These are phyloP conservation scores for Malassezia sp. DNA, from an alignment of 1,284 basidiomycete species.

Conservation along the genomic window DNA sequence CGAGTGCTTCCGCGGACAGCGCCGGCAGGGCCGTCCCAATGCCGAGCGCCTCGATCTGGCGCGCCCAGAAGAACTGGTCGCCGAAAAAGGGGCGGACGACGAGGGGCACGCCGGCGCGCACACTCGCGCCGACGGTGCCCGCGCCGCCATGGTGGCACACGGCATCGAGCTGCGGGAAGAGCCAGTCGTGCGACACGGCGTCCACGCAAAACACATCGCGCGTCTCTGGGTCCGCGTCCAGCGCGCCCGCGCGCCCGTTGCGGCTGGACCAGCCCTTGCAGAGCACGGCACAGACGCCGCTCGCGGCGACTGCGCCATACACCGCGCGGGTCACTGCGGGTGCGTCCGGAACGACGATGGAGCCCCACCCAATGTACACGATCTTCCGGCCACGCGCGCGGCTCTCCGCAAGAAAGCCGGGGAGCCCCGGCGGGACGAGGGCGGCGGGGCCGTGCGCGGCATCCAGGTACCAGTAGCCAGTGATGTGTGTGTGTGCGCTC, in stretches of 20 bases:
- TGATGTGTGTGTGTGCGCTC: conserved; percentile 95
- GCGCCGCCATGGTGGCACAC: conserved; percentile 95
- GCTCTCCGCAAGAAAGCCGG: conserved; percentile 75
- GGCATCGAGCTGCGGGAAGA: conserved; percentile 84
- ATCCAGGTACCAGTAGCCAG: conserved; percentile 50
- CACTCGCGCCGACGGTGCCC: conserved; percentile 83
- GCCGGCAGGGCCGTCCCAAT: conserved; percentile 75
- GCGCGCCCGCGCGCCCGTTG: conserved; percentile 14
- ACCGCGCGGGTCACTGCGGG: conserved; percentile 79
- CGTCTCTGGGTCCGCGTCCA: conserved; percentile 48
- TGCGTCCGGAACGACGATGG: conserved; percentile 90
- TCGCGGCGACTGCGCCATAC: conserved; percentile 66
- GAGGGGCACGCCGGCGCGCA: conserved; percentile 82
- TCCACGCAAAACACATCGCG: conserved; percentile 61
- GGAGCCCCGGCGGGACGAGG: conserved; percentile 59
- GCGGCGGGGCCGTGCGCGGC: conserved; percentile 69
- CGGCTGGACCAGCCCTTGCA: conserved; percentile 98
- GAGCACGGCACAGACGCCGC: conserved; percentile 77
- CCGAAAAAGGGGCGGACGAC: conserved; percentile 96
- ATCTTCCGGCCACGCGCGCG: conserved; percentile 68
- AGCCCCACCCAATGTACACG: conserved; percentile 97
- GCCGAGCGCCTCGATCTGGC: conserved; percentile 74
- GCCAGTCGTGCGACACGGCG: conserved; percentile 91
- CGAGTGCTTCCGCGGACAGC: conserved; percentile 64
- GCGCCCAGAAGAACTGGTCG: conserved; percentile 93